Percentiles rank a stretch among this genome's conserved stretches.
Evolutionary conservation across 805 yeast genomes (phyloP).

Genomic region (Helenozyma rhizophorensis): DNA sequence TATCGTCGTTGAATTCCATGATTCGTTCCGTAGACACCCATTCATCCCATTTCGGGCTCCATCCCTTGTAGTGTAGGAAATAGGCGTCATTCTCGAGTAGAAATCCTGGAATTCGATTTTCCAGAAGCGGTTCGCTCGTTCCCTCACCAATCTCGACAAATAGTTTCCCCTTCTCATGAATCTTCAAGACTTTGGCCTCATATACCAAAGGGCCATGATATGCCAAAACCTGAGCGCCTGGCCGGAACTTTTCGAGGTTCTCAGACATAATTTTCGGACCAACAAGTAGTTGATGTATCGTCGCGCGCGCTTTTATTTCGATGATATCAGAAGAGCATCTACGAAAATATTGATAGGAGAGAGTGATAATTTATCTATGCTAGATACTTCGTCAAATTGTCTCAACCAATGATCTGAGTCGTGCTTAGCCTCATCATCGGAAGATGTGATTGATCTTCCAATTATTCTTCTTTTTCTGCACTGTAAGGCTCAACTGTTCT

Average conservation of each 20-base stretch:
- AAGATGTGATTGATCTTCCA: conserved; percentile 25
- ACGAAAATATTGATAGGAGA: no score
- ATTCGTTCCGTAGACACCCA: conserved; percentile 79
- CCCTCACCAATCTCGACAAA: conserved; percentile 39
- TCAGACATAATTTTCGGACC: conserved; percentile 2
- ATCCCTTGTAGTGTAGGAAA: conserved; percentile 86
- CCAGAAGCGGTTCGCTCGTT: conserved; percentile 29
- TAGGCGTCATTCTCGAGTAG: conserved; percentile 38
- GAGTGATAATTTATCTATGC: no score
- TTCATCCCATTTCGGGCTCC: conserved; percentile 96
- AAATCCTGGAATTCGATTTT: conserved; percentile 23
- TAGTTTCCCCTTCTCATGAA: conserved; percentile 51
- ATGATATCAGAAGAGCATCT: no score
- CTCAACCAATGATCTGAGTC: background rate
- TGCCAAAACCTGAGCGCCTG: conserved; percentile 48
- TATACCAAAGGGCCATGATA: conserved; percentile 89
- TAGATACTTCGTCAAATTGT: background rate
- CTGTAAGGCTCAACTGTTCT: conserved; percentile 19
- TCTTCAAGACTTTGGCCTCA: conserved; percentile 74
- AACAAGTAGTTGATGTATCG: no score
- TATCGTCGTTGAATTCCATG: conserved; percentile 64
- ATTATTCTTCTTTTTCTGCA: conserved; percentile 19
- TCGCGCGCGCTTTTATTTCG: no score
- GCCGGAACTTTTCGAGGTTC: conserved; percentile 8
- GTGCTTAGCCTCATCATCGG: background rate